Conservation (phyloP, 345 rosid species). For the Odontarrhena argentea region DNA sequence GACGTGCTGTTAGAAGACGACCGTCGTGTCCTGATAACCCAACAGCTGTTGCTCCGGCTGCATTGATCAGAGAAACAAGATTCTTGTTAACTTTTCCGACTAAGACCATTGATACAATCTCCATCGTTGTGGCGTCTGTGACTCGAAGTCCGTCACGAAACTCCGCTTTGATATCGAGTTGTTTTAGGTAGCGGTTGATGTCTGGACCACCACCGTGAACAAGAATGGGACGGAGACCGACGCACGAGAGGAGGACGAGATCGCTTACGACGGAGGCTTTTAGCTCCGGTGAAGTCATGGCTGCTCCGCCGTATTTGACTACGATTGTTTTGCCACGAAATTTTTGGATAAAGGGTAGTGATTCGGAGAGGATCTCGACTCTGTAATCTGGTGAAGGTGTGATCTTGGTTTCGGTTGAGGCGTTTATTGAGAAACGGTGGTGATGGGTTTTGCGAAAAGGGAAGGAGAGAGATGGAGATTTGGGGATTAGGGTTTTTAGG, state of each 20-base stretch:
- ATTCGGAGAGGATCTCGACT: conserved; percentile 80
- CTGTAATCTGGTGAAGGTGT: conserved; percentile 47
- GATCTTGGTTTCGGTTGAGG: conserved; percentile 14
- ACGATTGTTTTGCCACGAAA: conserved; percentile 87
- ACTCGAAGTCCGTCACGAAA: conserved; percentile 85
- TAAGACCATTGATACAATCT: conserved; percentile 92
- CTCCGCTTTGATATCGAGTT: conserved; percentile 64
- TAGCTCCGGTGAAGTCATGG: conserved; percentile 79
- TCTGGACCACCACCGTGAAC: conserved; percentile 97
- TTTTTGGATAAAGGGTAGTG: conserved; percentile 90
- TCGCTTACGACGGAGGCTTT: conserved; percentile 73
- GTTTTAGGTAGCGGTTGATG: conserved; percentile 70
- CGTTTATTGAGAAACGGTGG: conserved; percentile 37
- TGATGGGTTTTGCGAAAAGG: conserved; percentile 25
- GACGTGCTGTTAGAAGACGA: conserved; percentile 77
- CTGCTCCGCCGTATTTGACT: conserved; percentile 95
- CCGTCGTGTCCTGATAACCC: conserved; percentile 93
- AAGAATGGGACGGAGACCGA: conserved; percentile 86
- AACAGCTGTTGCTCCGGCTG: conserved; percentile 84
- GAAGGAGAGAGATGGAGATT: conserved; percentile 28
- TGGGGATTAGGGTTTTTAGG: neutral
- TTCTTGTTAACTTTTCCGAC: conserved; percentile 87
- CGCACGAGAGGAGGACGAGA: conserved; percentile 80
- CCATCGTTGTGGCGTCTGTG: conserved; percentile 90
- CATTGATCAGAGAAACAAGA: conserved; percentile 72